Base-by-base conservation (phyloP, 1,139 yeast species). In the Scheffersomyces segobiensis region DNA sequence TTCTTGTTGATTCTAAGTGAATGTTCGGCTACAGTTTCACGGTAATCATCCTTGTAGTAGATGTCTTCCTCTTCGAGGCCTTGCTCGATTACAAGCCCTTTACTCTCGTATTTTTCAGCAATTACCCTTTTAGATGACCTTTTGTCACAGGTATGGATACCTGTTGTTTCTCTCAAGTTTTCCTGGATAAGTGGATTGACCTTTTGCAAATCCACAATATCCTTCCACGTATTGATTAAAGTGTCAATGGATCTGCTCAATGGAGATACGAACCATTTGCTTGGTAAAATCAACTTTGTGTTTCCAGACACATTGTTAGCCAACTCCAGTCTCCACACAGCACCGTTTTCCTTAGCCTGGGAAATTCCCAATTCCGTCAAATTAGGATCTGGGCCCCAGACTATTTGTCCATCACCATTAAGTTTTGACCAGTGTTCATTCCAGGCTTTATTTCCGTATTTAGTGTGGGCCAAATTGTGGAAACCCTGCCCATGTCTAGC, bases 401-500 rank as follows among this genome's bases (percentile, higher is more conserved):
- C 77, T 8, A 77, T 70, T 49, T 75, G 71, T 7, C 81, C 84
- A 62, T 80, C 83, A 0, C 83, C 82, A 55, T 71, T 73, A 53
- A 77, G 62, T 56, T 73, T 77, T 53, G 79, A 75, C 82, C 83
- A 80, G 61, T 79, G 64, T 26, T 71, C 73, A 59, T 80, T 77
- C 84, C 84, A 80, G 2, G 66, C 78, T 49, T 74, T 68, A 55
- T 80, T 74, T 2, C 84, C 84, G 58, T 80, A 80, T 59, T 72
- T 70, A 19, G 71, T 56, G 61, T 79, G 81, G 52, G 82, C 83
- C 60, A 79, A 63, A 63, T 80, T 80, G 64, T 80, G 84, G 65
- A 62, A 79, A 3, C 84, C 84, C 63, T 80, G 82, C 3, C 83
- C 83, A 58, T 80, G 84, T 60, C 84, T 75, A 19, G 82, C 81